Evolutionary conservation across 371 early-diverging fungal genomes (phyloP), one percentile per base, ranked within the genome.

Genomic region (Chytridiales sp.): DNA sequence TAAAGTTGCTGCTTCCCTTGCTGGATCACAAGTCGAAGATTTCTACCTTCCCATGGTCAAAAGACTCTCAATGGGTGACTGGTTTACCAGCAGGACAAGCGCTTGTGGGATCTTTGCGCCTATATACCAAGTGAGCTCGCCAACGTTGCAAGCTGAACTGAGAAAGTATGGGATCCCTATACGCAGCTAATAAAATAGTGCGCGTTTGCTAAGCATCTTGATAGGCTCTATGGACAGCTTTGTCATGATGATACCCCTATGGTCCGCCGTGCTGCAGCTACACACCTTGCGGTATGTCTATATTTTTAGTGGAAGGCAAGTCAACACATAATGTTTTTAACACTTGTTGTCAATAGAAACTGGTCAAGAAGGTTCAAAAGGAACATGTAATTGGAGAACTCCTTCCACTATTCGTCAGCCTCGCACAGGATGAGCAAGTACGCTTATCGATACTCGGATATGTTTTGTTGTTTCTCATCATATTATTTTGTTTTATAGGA

Each of bases 61-160:
- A 68, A 85, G 96, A 29, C 81, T 97, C 47, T 85, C 90, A 26
- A 71, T 78, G 46, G 96, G 96, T 43, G 95, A 94, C 70, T 97
- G 98, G 98, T 97, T 97, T 67, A 95, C 97, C 15, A 91, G 88
- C 67, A 87, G 95, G 57, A 88, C 90, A 19, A 90, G 91, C 59
- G 94, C 95, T 17, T 86, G 92, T 43, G 94, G 94, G 11, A 79
- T 96, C 38, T 95, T 90, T 71, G 89, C 93, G 22, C 80, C 85
- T 0, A 86, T 82, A 9, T 95, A 94, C 66, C 61, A 80, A 35
- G 74, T 82, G 61, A 84, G 82, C 56, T 77, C 80, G 17, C 77
- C 84, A 40, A 80, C 82, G 15, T 81, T 82, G 52, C 89, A 93
- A 77, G 84, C 78, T 19, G 93, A 96, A 68, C 80, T 96, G 61